Evolutionary conservation across 2,329 filamentous ascomycete genomes (phyloP).

Genomic region (Colletotrichum sp.): DNA sequence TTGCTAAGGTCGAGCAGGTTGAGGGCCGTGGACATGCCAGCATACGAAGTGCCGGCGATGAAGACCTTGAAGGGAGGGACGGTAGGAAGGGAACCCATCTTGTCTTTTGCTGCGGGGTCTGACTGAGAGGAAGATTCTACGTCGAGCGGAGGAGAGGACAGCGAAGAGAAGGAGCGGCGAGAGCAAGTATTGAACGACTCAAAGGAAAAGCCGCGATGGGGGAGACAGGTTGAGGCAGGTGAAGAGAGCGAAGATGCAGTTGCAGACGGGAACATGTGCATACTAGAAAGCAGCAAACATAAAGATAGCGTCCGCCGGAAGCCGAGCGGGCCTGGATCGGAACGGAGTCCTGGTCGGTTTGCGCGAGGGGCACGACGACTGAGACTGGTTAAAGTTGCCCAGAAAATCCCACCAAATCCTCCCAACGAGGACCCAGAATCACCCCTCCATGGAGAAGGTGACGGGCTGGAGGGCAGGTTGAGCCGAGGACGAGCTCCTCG

Average conservation of each 20-base stretch:
- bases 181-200: background rate
- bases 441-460: background rate
- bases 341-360: background rate
- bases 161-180: background rate
- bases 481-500: conserved; percentile 15
- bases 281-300: conserved; percentile 4
- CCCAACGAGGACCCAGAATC: conserved; percentile 1
- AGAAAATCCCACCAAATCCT: background rate
- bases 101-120: background rate
- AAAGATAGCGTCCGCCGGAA: conserved; percentile 11
- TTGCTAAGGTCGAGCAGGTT: conserved; percentile 71
- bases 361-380: background rate
- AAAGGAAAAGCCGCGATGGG: background rate
- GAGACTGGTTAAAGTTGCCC: conserved; percentile 7
- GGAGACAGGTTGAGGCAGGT: conserved; percentile 1
- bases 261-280: background rate
- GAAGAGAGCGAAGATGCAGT: conserved; percentile 1
- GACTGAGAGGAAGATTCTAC: background rate
- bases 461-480: background rate
- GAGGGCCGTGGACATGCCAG: conserved; percentile 69
- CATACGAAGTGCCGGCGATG: conserved; percentile 74
- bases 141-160: background rate
- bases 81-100: conserved; percentile 23
- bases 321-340: conserved; percentile 18
- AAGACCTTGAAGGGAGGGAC: conserved; percentile 61